phyloP scores from a whole-genome alignment of 805 yeast species.

The Starmerella apis region DNA sequence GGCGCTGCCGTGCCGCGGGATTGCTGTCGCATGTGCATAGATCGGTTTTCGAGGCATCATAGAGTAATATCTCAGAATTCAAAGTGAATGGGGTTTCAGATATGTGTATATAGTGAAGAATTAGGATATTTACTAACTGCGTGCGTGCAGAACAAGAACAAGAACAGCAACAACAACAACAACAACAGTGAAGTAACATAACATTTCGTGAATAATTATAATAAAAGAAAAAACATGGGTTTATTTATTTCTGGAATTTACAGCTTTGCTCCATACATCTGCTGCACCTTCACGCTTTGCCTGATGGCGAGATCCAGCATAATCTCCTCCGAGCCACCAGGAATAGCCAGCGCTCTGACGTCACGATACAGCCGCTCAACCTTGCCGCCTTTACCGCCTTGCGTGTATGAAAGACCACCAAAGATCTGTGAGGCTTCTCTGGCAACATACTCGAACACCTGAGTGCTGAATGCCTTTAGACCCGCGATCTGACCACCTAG shows the following conservation, averaged over 20 bases:
- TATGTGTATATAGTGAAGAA: neutral
- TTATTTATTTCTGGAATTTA: too few species aligned
- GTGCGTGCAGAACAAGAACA: too few species aligned
- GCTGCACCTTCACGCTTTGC: slow-evolving; percentile 36
- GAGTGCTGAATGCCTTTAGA: slow-evolving; percentile 36
- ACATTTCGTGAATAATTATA: too few species aligned
- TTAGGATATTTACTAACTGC: neutral
- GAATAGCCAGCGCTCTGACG: slow-evolving; percentile 38
- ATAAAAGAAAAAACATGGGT: too few species aligned
- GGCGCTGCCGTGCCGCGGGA: slow-evolving; percentile 73
- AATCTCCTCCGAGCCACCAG: slow-evolving; percentile 41
- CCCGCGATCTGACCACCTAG: slow-evolving; percentile 40
- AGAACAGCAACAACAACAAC: too few species aligned
- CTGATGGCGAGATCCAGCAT: slow-evolving; percentile 37
- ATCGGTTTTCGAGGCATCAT: slow-evolving; percentile 19
- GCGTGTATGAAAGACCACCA: slow-evolving; percentile 37
- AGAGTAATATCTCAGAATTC: too few species aligned
- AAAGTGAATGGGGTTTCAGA: neutral
- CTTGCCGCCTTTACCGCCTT: slow-evolving; percentile 38
- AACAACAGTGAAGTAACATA: too few species aligned
- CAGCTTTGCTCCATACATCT: slow-evolving; percentile 34
- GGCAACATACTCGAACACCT: slow-evolving; percentile 37
- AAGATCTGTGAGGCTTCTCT: slow-evolving; percentile 39
- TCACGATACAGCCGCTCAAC: slow-evolving; percentile 39
- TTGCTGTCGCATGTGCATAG: slow-evolving; percentile 60